Conservation (phyloP, 106 monocot species). For the Gastrodia elata region DNA sequence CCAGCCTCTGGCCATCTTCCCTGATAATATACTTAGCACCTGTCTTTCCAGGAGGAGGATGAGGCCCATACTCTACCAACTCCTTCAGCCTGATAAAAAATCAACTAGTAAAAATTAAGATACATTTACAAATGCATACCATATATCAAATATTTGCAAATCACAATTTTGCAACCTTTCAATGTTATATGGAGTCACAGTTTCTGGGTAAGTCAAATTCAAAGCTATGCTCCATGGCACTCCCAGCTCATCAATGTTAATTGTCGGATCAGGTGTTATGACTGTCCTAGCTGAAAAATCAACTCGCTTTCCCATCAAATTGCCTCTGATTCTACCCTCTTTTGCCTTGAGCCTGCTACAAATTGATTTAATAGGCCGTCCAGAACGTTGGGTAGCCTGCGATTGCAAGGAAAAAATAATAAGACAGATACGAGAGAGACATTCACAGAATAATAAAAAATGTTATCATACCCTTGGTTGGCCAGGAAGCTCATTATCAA, state of each 20-base stretch:
- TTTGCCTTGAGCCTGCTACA: conserved; percentile 97
- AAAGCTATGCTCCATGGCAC: conserved; percentile 96
- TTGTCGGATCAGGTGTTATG: conserved; percentile 91
- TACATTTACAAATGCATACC: background rate
- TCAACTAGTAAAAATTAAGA: background rate
- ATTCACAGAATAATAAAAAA: background rate
- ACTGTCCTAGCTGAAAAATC: conserved; percentile 93
- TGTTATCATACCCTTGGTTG: conserved; percentile 73
- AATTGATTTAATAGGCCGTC: conserved; percentile 92
- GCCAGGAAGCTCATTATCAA: conserved; percentile 97
- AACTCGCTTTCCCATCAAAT: conserved; percentile 96
- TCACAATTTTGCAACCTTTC: conserved; percentile 39
- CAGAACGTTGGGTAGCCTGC: conserved; percentile 91
- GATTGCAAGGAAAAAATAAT: conserved; percentile 8
- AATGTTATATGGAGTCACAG: conserved; percentile 94
- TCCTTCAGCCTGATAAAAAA: conserved; percentile 62
- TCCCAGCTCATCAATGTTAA: conserved; percentile 87
- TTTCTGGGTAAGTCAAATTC: conserved; percentile 91
- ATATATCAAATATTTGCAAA: background rate
- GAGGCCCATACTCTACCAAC: conserved; percentile 97
- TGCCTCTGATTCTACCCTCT: conserved; percentile 96
- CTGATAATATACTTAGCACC: conserved; percentile 97
- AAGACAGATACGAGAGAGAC: background rate
- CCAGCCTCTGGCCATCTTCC: conserved; percentile 98
- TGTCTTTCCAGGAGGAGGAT: conserved; percentile 97